Evolutionary conservation across 805 yeast species (phyloP).

Genomic region (Candida coquimbonensis): DNA sequence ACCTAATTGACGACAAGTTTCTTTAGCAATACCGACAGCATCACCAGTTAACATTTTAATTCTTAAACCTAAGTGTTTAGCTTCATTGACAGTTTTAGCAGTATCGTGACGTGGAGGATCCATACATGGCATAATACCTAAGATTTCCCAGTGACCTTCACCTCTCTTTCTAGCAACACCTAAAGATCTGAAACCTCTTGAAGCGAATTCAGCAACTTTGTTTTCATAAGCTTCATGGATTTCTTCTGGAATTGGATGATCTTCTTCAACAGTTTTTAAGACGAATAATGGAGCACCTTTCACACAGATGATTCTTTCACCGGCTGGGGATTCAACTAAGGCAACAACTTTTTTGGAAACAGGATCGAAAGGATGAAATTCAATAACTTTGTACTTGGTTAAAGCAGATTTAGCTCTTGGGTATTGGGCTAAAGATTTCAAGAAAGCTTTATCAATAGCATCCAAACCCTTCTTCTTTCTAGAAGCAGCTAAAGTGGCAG

Average conservation of each 20-base stretch:
- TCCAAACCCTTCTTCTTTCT: conserved; percentile 98
- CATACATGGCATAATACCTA: conserved; percentile 98
- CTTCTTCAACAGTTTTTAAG: conserved; percentile 93
- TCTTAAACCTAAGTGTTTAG: conserved; percentile 84
- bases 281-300: conserved; percentile 98
- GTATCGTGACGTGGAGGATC: conserved; percentile 99
- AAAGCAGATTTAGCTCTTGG: conserved; percentile 92
- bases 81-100: conserved; percentile 89
- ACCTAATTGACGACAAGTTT: conserved; percentile 96
- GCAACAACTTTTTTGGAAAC: conserved; percentile 96
- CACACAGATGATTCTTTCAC: conserved; percentile 91
- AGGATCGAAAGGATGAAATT: conserved; percentile 97
- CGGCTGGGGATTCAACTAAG: conserved; percentile 91
- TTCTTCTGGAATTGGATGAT: conserved; percentile 93
- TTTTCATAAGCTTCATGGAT: conserved; percentile 90
- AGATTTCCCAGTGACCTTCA: conserved; percentile 96
- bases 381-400: conserved; percentile 88
- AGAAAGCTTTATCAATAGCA: conserved; percentile 95
- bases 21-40: conserved; percentile 98
- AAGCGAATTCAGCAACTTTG: conserved; percentile 95
- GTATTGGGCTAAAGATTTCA: conserved; percentile 79
- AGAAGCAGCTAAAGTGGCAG: conserved; percentile 96
- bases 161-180: conserved; percentile 99
- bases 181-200: conserved; percentile 96
- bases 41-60: conserved; percentile 99